Base-by-base conservation (phyloP, 768 basidiomycete species). In the Heimioporus sp. region DNA sequence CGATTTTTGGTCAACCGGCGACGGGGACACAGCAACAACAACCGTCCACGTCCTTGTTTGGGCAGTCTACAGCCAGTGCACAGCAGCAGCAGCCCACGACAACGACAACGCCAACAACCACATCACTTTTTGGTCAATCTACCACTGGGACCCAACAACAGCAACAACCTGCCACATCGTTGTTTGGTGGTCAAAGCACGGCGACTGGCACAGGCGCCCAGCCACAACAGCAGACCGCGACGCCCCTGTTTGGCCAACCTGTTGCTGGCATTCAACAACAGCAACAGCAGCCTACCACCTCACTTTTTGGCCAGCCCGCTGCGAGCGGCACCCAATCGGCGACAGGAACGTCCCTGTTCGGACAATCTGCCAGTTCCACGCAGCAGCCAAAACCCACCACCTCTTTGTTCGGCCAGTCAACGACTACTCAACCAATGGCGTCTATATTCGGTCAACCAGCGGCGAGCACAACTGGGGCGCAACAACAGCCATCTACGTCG, bases 1-100 rank as follows among this genome's bases (percentile, higher is more conserved):
- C 72, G 5, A 49, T 72, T 8, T 77, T 78, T 57, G 72, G 76
- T 10, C 62, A 63, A 32, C 46, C 57, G 7, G 49, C 68, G 13
- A 37, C 58, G 24, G 61, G 60, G 8, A 69, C 50, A 34, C 71
- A 69, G 39, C 71, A 70, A 19, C n/a, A n/a, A n/a, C 68, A 69
- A 44, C 51, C 58, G 1, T 24, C 62, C 5, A 53, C 61, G 2
- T 60, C 72, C 5, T 39, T 75, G 7, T 57, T 57, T 19, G 53
- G 54, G 2, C 60, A 58, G n/a, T 19, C 52, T 17, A 53, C 59
- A 52, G n/a, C 36, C 6, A 43, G 55, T 19, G 48, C 62, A 19
- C 60, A 67, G 48, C 66, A 50, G 40, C 70, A 63, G 50, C 46
- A n/a, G n/a, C n/a, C n/a, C n/a, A n/a, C n/a, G n/a, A n/a, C n/a